A percentile compares a stretch with the other conserved stretches of the same genome.
Conservation (phyloP, 2,329 filamentous ascomycete species). For the Rosellinia necatrix region DNA sequence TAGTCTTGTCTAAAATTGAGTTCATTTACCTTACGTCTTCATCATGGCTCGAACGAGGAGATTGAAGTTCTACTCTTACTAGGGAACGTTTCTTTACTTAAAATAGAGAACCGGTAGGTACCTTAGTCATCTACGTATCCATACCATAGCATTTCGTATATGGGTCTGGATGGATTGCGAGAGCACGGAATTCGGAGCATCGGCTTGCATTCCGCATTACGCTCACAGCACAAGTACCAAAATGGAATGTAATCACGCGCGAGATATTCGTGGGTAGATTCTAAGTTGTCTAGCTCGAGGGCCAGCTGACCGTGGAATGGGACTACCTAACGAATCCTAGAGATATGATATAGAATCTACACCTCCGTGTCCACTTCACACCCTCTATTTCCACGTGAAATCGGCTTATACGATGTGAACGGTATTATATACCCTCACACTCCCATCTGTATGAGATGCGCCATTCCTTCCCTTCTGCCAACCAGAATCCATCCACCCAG, state of each 20-base stretch:
- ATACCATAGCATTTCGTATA: no score
- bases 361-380: not conserved
- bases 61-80: no score
- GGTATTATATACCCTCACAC: not conserved
- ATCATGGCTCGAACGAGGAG: no score
- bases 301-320: not conserved
- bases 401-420: not conserved
- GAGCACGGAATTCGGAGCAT: no score
- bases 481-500: conserved; percentile 2
- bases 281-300: not conserved
- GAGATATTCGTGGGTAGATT: not conserved
- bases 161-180: no score
- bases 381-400: not conserved
- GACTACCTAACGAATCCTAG: not conserved
- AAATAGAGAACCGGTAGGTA: no score
- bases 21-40: not conserved
- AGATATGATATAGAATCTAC: not conserved
- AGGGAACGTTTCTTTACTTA: not conserved
- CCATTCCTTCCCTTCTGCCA: not conserved
- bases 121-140: no score
- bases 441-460: no score
- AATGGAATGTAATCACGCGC: not conserved
- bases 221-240: not conserved
- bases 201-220: not conserved
- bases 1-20: conserved; percentile 1